Percentiles rank a stretch among this genome's conserved stretches.
phyloP scores from a whole-genome alignment of 139 green algal genomes.

The Pleodorina starrii region DNA sequence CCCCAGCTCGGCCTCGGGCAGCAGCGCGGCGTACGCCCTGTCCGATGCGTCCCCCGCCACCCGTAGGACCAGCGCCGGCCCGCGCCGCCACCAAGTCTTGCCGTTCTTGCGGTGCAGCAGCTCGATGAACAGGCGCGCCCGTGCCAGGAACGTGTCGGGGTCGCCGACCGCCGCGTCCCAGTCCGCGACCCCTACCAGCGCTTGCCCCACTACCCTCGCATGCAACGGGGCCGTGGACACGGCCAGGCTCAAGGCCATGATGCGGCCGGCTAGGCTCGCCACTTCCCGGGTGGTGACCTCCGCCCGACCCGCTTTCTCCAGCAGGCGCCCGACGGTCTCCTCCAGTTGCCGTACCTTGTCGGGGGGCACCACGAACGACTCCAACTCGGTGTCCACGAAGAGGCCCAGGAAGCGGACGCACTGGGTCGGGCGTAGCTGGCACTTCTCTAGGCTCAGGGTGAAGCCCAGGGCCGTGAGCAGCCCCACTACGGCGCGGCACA shows the following conservation, averaged over 20 bases:
- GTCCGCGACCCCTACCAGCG: background rate
- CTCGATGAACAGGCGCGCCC: too few relatives aligned
- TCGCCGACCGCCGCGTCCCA: constrained; percentile 23
- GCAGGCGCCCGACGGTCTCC: background rate
- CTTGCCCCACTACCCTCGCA: too few relatives aligned
- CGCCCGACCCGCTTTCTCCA: background rate
- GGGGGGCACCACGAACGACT: background rate
- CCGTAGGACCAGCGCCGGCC: too few relatives aligned
- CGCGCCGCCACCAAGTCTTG: too few relatives aligned
- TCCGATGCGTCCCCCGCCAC: constrained; percentile 36
- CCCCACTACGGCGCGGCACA: background rate
- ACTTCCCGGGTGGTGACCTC: background rate
- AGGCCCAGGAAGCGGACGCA: constrained; percentile 34
- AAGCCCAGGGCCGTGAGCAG: constrained; percentile 25
- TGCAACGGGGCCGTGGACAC: background rate
- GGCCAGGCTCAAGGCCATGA: too few relatives aligned
- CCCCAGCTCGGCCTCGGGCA: background rate
- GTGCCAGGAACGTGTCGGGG: background rate
- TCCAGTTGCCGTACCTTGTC: too few relatives aligned
- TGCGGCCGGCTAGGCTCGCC: background rate
- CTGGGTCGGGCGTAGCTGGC: background rate
- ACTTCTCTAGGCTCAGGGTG: constrained; percentile 27
- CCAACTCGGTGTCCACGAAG: background rate
- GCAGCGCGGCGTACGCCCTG: background rate
- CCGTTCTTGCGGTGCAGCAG: too few relatives aligned